phyloP scores from a whole-genome alignment of 176 grass and related monocot species.

The Eleusine indica region DNA sequence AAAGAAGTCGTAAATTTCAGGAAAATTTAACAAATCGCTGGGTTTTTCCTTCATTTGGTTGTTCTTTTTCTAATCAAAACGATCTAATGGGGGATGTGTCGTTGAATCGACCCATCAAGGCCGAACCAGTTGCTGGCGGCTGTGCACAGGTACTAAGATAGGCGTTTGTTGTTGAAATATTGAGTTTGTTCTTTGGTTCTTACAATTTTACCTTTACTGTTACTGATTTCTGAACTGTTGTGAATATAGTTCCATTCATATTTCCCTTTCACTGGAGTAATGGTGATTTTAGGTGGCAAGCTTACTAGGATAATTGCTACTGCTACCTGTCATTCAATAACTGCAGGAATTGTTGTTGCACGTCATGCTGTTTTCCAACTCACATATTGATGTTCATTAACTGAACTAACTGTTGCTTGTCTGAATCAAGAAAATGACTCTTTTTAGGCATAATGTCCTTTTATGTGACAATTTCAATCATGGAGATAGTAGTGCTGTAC shows the following conservation, averaged over 20 bases:
- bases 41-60: not conserved
- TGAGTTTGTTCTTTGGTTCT: conserved; percentile 13
- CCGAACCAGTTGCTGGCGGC: conserved; percentile 29
- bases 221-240: not conserved
- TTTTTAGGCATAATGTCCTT: not conserved
- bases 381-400: not conserved
- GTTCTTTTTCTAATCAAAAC: not conserved
- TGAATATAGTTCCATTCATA: not conserved
- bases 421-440: not conserved
- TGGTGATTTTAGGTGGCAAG: not conserved
- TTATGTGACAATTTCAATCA: not conserved
- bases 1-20: not conserved
- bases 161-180: not conserved
- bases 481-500: not conserved
- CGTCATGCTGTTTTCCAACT: not conserved
- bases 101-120: conserved; percentile 38
- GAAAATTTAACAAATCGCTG: not conserved
- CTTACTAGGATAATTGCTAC: not conserved
- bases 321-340: not conserved
- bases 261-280: not conserved
- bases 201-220: not conserved
- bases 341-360: not conserved
- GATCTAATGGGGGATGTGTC: conserved; percentile 44
- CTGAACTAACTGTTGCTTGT: conserved; percentile 6
- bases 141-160: conserved; percentile 31